Evolutionary conservation across 805 yeast species (phyloP).

Genomic region (Hyphopichia homilentoma): DNA sequence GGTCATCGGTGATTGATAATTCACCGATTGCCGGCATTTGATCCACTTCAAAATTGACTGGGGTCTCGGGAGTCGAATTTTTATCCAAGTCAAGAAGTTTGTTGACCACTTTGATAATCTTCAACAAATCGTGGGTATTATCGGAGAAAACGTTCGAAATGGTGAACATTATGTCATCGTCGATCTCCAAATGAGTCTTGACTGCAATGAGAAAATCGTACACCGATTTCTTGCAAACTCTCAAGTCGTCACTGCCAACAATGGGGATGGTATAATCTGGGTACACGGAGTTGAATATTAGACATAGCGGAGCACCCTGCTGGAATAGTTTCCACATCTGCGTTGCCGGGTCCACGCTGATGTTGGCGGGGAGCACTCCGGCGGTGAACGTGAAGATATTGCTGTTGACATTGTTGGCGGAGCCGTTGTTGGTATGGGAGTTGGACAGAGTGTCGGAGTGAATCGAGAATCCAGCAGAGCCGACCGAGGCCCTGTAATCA

Average conservation of each 20-base stretch:
- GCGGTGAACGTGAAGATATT: slow-evolving; percentile 62
- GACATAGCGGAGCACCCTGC: slow-evolving; percentile 89
- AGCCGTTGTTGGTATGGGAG: slow-evolving; percentile 11
- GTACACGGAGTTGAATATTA: slow-evolving; percentile 63
- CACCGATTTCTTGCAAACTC: slow-evolving; percentile 82
- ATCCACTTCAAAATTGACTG: slow-evolving; percentile 6
- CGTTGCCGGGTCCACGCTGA: slow-evolving; percentile 87
- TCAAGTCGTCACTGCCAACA: slow-evolving; percentile 73
- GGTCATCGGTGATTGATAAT: slow-evolving; percentile 45
- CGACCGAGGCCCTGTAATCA: slow-evolving; percentile 32
- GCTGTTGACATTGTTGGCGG: slow-evolving; percentile 21
- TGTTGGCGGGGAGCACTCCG: slow-evolving; percentile 71
- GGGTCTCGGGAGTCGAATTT: slow-evolving; percentile 3
- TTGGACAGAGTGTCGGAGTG: slow-evolving; percentile 23
- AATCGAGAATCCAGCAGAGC: slow-evolving; percentile 32
- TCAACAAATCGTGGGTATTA: slow-evolving; percentile 70
- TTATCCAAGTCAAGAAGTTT: slow-evolving; percentile 50
- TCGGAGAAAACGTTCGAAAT: slow-evolving; percentile 86
- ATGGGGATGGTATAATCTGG: slow-evolving; percentile 46
- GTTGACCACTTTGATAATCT: slow-evolving; percentile 69
- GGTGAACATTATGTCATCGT: slow-evolving; percentile 82
- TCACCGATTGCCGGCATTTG: slow-evolving; percentile 11
- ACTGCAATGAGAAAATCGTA: slow-evolving; percentile 89
- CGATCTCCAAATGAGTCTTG: slow-evolving; percentile 65
- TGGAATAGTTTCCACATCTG: slow-evolving; percentile 85